Base-by-base conservation (phyloP, 2,329 filamentous ascomycete species). In the Gnomoniopsis sp. region DNA sequence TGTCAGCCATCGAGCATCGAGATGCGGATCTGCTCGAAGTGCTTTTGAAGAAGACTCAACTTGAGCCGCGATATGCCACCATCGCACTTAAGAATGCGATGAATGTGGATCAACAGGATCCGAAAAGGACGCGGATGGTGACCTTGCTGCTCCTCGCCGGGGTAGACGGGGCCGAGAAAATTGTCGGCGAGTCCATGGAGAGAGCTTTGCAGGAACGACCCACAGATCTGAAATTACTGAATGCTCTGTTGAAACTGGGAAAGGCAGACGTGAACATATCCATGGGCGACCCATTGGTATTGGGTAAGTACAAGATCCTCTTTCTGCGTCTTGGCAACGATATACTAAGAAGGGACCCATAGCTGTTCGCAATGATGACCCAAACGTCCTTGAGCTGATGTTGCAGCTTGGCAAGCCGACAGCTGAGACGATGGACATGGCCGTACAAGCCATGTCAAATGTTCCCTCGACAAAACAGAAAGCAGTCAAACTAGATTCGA, bases 221-320 rank as follows among this genome's bases (percentile, higher is more conserved):
- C 0, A 72, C 79, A 0, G 83, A 87, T 55, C 74, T 79, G 65
- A 73, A 75, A 14, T 72, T 86, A 2, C 67, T 84, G 1, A 70
- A 70, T 4, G 67, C 80, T 8, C 70, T 86, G 2, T 67, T 86
- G 2, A 74, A 80, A 26, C 72, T 78, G 26, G 82, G 82, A 0
- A 74, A 75, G 22, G 81, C 79, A 2, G 80, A 86, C 58, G 69
- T 84, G 56, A 85, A 86, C 60, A 69, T 74, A 11, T 69, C 78
- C 2, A 70, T 74, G 1, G 81, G 80, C 11, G 69, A 71, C 2
- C 74, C 77, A 15, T 68, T 83, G 14, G 70, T 72, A 8, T 58
- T 68, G 15, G 73, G 74, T 75, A 64, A 55, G 68, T 61, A 11
- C 23, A 36, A 41, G 8, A 2, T 15, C 33, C 22, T 6, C 1